phyloP scores from a whole-genome alignment of 257 asterid species.

The Solanum chmielewskii region DNA sequence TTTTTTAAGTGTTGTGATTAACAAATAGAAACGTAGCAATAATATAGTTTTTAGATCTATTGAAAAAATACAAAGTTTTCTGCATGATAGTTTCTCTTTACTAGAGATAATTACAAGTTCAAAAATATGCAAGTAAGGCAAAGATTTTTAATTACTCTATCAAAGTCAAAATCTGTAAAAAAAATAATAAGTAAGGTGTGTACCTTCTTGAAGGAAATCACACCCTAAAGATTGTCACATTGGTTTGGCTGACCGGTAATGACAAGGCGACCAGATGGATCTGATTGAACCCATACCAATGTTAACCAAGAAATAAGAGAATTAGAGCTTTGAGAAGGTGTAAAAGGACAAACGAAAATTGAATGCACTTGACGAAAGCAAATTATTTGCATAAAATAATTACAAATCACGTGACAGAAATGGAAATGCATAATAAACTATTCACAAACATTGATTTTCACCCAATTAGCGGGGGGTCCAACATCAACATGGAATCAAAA shows the following conservation, averaged over 20 bases:
- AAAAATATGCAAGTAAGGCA: neutral
- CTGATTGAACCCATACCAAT: slow-evolving; percentile 81
- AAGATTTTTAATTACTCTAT: neutral
- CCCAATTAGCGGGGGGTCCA: slow-evolving; percentile 94
- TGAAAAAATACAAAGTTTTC: neutral
- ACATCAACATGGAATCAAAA: slow-evolving; percentile 58
- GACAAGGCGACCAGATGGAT: slow-evolving; percentile 73
- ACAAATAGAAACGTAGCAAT: neutral
- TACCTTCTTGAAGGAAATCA: slow-evolving; percentile 71
- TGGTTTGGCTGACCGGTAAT: slow-evolving; percentile 83
- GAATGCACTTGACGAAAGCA: neutral
- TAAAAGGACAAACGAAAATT: neutral
- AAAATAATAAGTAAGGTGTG: neutral
- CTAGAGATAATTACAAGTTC: neutral
- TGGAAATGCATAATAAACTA: slow-evolving; percentile 2
- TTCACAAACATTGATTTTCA: slow-evolving; percentile 78
- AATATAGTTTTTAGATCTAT: neutral
- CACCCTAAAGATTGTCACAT: slow-evolving; percentile 73
- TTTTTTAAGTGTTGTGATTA: neutral
- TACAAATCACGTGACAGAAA: neutral
- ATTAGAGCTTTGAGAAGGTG: neutral
- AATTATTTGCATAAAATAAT: neutral
- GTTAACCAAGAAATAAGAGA: too few relatives aligned
- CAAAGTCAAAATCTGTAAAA: neutral
- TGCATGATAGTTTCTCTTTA: neutral